Conservation (phyloP, 2,329 filamentous ascomycete species). For the Nannizziopsis barbatae region DNA sequence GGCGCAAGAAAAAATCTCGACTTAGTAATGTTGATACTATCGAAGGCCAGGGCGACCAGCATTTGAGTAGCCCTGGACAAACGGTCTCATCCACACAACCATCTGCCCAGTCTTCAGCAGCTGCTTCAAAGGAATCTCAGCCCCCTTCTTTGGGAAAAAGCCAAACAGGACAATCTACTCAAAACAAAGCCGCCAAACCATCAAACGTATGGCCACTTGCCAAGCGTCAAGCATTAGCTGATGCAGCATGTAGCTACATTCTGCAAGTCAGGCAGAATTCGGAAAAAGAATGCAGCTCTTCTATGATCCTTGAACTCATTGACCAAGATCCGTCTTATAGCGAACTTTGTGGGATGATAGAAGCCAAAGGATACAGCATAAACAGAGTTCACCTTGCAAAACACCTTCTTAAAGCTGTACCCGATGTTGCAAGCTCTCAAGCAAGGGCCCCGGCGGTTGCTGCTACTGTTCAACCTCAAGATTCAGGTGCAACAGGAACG, state of each 20-base stretch:
- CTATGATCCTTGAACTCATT: constrained; percentile 39
- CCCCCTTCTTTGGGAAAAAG: too few relatives aligned
- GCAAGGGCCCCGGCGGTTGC: constrained; percentile 1
- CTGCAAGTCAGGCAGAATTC: constrained; percentile 34
- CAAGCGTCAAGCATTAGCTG: constrained; percentile 41
- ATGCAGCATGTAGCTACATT: constrained; percentile 40
- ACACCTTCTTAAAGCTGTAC: constrained; percentile 32
- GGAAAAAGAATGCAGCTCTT: constrained; percentile 24
- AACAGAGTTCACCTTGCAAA: constrained; percentile 45
- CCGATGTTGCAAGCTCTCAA: constrained; percentile 17
- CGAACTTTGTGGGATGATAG: constrained; percentile 44
- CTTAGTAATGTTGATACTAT: neutral
- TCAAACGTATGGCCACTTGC: constrained; percentile 41
- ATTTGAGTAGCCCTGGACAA: neutral
- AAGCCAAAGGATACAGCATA: constrained; percentile 39
- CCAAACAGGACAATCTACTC: neutral
- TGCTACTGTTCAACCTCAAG: neutral
- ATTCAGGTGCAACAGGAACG: neutral
- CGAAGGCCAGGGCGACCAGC: neutral
- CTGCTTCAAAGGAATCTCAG: too few relatives aligned
- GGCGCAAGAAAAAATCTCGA: constrained; percentile 10
- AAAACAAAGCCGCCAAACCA: constrained; percentile 7
- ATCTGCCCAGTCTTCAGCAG: too few relatives aligned
- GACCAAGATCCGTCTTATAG: constrained; percentile 46
- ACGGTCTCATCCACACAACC: neutral